phyloP scores from a whole-genome alignment of 2,329 filamentous ascomycete genomes.

The Penicillium sclerotigenum region DNA sequence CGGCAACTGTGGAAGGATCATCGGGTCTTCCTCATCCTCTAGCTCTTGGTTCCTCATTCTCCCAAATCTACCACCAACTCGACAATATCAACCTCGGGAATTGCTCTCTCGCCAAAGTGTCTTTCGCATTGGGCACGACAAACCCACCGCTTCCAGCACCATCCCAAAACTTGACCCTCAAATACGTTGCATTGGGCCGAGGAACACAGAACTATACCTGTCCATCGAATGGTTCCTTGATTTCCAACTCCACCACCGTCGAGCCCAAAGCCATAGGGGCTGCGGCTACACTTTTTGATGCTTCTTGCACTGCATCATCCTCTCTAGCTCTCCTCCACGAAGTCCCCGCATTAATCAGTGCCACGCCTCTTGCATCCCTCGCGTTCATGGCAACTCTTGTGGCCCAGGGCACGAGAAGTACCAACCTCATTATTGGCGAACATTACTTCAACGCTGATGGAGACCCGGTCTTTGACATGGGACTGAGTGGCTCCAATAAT shows the following conservation, averaged over 20 bases:
- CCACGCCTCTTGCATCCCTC: constrained; percentile 27
- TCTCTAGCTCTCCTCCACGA: constrained; percentile 29
- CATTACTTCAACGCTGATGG: constrained; percentile 34
- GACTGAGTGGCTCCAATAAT: constrained; percentile 16
- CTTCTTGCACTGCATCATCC: constrained; percentile 37
- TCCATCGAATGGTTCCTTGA: constrained; percentile 19
- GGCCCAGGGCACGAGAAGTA: constrained; percentile 14
- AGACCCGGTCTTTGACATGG: constrained; percentile 35
- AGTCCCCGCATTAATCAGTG: constrained; percentile 22
- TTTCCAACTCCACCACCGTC: constrained; percentile 2
- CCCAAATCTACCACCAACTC: constrained; percentile 21
- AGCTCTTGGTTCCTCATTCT: constrained; percentile 15
- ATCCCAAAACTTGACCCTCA: constrained; percentile 32
- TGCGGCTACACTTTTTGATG: constrained; percentile 46
- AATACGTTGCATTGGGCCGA: constrained; percentile 46
- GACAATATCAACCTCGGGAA: constrained; percentile 20
- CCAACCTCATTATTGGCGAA: constrained; percentile 33
- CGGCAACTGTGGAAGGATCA: not conserved
- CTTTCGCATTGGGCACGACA: constrained; percentile 20
- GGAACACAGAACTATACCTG: constrained; percentile 55
- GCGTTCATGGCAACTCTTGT: constrained; percentile 24
- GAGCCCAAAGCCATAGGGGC: constrained; percentile 43
- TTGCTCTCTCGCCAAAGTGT: constrained; percentile 20
- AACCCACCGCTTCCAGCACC: constrained; percentile 29
- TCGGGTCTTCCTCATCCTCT: constrained; percentile 14